Evolutionary conservation across 495 filamentous ascomycete species (phyloP).

Genomic region (Xylaria longipes): DNA sequence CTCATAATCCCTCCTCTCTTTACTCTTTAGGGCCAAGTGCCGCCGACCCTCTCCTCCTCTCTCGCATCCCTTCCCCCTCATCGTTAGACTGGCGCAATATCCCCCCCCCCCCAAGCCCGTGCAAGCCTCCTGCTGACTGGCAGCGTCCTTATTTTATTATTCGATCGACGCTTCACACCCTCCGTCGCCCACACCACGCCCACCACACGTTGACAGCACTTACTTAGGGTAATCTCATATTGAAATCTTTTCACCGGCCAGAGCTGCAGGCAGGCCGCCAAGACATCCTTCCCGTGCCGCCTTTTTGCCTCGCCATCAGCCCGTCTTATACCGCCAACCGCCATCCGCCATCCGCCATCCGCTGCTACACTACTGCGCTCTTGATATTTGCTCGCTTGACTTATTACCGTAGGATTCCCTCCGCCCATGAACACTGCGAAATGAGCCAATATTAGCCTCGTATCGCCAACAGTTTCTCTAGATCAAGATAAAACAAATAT

Average conservation of each 20-base stretch:
- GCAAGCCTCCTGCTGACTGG: conserved; percentile 21
- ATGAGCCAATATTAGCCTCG: conserved; percentile 26
- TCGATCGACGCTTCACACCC: conserved; percentile 3
- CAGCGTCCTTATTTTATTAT: conserved; percentile 2
- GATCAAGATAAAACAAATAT: background rate
- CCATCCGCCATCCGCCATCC: background rate
- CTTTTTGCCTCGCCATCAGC: conserved; percentile 27
- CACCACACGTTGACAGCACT: background rate
- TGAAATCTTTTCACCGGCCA: conserved; percentile 20
- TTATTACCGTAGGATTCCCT: conserved; percentile 19
- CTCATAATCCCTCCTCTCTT: conserved; percentile 3
- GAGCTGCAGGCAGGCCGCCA: conserved; percentile 23
- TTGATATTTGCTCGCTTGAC: conserved; percentile 13
- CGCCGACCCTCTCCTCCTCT: conserved; percentile 9
- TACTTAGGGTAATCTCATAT: conserved; percentile 20
- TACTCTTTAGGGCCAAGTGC: conserved; percentile 21
- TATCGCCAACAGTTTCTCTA: background rate
- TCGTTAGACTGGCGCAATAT: conserved; percentile 1
- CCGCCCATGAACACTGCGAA: conserved; percentile 8
- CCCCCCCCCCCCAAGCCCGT: background rate
- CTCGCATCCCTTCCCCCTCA: conserved; percentile 19
- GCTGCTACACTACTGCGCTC: background rate
- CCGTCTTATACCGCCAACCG: conserved; percentile 13
- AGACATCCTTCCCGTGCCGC: conserved; percentile 29
- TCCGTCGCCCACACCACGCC: conserved; percentile 5